A percentile compares a stretch with the other conserved stretches of the same genome.
These are phyloP conservation scores for Pseudocercospora musae DNA, from an alignment of 2,329 filamentous ascomycete species.

Conservation along the genomic window DNA sequence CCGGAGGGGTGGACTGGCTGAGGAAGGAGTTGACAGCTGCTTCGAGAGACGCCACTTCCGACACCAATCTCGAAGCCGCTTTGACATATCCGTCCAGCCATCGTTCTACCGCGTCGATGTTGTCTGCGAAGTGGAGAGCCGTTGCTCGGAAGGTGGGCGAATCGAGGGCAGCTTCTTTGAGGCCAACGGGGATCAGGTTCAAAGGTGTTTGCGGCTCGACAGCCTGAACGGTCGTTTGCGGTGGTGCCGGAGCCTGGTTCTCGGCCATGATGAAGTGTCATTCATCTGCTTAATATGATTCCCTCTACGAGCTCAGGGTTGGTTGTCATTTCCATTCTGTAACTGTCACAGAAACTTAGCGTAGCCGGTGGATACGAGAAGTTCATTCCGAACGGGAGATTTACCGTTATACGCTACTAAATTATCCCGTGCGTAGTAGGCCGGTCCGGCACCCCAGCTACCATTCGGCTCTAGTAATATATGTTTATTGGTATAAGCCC, in stretches of 20 bases:
- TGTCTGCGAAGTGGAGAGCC: constrained; percentile 80
- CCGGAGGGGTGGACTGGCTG: constrained; percentile 68
- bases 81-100: constrained; percentile 78
- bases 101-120: constrained; percentile 84
- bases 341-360: too few relatives aligned
- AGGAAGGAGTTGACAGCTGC: constrained; percentile 74
- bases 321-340: not conserved
- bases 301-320: not conserved
- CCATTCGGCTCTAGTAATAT: too few relatives aligned
- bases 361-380: too few relatives aligned
- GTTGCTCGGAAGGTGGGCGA: constrained; percentile 92
- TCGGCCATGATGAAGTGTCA: not conserved
- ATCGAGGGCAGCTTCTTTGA: constrained; percentile 94
- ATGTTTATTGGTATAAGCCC: too few relatives aligned
- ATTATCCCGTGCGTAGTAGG: too few relatives aligned
- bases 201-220: constrained; percentile 14
- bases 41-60: constrained; percentile 72
- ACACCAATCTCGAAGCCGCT: constrained; percentile 58
- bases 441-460: too few relatives aligned
- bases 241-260: not conserved
- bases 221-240: not conserved
- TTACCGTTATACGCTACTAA: too few relatives aligned
- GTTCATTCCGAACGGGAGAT: too few relatives aligned
- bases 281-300: not conserved
- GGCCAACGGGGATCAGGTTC: constrained; percentile 43